Conservation (phyloP, 768 basidiomycete species). For the Daedaleopsis sinensis region DNA sequence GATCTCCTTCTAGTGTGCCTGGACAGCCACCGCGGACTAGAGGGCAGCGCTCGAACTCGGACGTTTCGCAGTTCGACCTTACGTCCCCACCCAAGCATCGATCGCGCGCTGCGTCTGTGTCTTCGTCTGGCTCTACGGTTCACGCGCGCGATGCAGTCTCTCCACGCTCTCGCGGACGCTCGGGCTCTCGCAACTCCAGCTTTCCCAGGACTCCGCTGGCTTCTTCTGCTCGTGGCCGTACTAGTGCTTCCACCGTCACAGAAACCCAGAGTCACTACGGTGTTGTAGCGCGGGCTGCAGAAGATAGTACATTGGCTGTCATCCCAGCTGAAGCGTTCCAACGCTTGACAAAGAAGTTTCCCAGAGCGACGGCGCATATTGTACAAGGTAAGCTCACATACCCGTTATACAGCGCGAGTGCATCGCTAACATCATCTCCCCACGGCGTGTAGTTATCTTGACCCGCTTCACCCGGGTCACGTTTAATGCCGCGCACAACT, state of each 20-base stretch:
- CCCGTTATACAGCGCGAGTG: neutral
- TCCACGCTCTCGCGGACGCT: constrained; percentile 30
- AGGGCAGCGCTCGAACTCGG: constrained; percentile 54
- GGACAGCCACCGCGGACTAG: constrained; percentile 22
- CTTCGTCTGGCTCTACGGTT: constrained; percentile 72
- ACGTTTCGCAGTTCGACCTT: constrained; percentile 64
- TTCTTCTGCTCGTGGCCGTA: neutral
- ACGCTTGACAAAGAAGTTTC: constrained; percentile 92
- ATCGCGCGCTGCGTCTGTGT: constrained; percentile 56
- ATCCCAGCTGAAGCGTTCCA: constrained; percentile 98
- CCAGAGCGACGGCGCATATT: constrained; percentile 95
- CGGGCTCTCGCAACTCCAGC: constrained; percentile 12
- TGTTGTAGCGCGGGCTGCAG: constrained; percentile 88
- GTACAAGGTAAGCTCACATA: constrained; percentile 68
- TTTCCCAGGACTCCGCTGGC: constrained; percentile 11
- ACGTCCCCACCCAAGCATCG: constrained; percentile 32
- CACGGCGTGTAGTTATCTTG: constrained; percentile 63
- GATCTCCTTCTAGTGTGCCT: constrained; percentile 7
- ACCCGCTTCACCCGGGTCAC: constrained; percentile 97
- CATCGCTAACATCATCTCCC: too few relatives aligned
- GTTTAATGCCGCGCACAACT: constrained; percentile 96
- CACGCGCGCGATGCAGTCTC: constrained; percentile 45
- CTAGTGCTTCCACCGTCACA: constrained; percentile 3
- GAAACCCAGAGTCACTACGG: constrained; percentile 54
- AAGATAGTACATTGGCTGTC: constrained; percentile 96